Evolutionary conservation across 1,284 basidiomycete genomes (phyloP).

Genomic region (Leccinum variabile): DNA sequence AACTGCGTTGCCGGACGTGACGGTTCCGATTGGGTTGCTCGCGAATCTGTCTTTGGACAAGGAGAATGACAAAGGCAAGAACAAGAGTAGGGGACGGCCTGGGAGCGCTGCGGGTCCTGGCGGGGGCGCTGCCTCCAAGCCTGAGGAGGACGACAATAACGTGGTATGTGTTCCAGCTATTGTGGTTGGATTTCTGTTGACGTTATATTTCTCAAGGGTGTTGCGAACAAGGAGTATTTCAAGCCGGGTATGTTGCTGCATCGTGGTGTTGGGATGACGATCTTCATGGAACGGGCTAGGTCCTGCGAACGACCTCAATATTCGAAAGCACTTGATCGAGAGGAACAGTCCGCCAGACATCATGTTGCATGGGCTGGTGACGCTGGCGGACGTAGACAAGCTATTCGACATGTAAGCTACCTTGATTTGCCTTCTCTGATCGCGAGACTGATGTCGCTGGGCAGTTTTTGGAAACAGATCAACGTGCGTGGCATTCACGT

Average conservation of each 20-base stretch:
- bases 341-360: constrained; percentile 82
- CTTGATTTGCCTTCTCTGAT: neutral
- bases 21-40: constrained; percentile 71
- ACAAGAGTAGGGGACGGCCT: constrained; percentile 30
- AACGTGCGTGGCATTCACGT: constrained; percentile 51
- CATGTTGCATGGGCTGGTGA: constrained; percentile 76
- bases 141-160: constrained; percentile 60
- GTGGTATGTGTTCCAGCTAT: constrained; percentile 46
- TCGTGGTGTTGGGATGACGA: neutral
- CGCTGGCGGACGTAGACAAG: constrained; percentile 77
- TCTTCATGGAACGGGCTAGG: constrained; percentile 37
- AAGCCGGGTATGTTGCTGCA: constrained; percentile 55
- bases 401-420: constrained; percentile 76
- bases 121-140: constrained; percentile 15
- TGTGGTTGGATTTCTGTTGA: constrained; percentile 29
- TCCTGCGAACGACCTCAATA: constrained; percentile 66
- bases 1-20: constrained; percentile 59
- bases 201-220: constrained; percentile 37
- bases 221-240: constrained; percentile 83
- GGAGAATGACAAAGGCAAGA: constrained; percentile 40
- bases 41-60: constrained; percentile 68
- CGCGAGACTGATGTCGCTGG: constrained; percentile 10
- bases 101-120: constrained; percentile 13
- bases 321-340: constrained; percentile 74
- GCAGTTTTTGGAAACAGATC: constrained; percentile 65